phyloP scores from a whole-genome alignment of 2,329 filamentous ascomycete genomes.

The Alternaria atra region DNA sequence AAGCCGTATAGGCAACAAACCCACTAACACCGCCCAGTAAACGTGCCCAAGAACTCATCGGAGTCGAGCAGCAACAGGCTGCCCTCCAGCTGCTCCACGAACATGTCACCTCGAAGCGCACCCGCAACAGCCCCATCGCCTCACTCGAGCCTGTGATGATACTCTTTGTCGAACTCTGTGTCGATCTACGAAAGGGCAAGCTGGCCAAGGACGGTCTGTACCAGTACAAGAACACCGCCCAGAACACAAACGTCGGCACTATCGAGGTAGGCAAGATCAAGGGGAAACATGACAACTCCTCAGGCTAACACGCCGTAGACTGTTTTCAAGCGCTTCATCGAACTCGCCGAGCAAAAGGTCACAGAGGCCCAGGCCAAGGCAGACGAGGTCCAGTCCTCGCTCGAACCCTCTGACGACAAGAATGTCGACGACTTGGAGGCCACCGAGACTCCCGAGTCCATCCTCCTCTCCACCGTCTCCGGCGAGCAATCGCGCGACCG shows the following conservation, averaged over 20 bases:
- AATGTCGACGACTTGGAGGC: conserved; percentile 96
- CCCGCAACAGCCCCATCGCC: conserved; percentile 94
- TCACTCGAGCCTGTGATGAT: conserved; percentile 98
- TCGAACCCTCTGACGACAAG: conserved; percentile 77
- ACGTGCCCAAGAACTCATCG: conserved; percentile 98
- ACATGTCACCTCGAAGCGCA: conserved; percentile 98
- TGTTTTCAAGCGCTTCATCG: conserved; percentile 97
- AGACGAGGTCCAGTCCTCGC: conserved; percentile 88
- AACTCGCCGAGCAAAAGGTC: conserved; percentile 95
- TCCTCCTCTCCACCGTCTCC: conserved; percentile 95
- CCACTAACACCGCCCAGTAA: conserved; percentile 46
- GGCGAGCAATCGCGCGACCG: conserved; percentile 97
- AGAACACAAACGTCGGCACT: conserved; percentile 97
- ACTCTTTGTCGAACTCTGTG: conserved; percentile 93
- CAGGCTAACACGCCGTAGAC: conserved; percentile 55
- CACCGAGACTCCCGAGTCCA: conserved; percentile 96
- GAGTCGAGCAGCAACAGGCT: conserved; percentile 90
- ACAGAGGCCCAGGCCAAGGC: conserved; percentile 95
- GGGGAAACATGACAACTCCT: background rate
- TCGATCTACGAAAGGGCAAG: conserved; percentile 98
- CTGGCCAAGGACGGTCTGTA: conserved; percentile 98
- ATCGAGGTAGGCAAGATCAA: conserved; percentile 74
- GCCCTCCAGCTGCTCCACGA: conserved; percentile 96
- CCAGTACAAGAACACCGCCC: conserved; percentile 99
- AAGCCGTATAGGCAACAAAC: background rate